Evolutionary conservation across 768 basidiomycete genomes (phyloP), one percentile per base, ranked within the genome.

Genomic region (Mycena indigotica): DNA sequence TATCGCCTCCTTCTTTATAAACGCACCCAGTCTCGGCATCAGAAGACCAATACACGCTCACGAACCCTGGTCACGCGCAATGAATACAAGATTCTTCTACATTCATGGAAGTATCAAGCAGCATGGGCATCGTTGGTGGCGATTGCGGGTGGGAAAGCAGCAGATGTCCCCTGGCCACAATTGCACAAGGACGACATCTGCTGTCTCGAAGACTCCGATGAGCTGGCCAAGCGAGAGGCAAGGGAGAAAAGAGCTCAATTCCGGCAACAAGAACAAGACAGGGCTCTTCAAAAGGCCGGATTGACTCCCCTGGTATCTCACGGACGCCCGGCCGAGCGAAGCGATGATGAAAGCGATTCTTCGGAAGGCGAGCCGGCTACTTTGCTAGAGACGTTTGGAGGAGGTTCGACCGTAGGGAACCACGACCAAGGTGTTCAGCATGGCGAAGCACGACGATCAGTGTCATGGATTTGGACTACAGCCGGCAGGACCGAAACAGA

Each of bases 11-110:
- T n/a, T n/a, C n/a, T n/a, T n/a, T n/a, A n/a, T n/a, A n/a, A n/a
- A n/a, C n/a, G n/a, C n/a, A n/a, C n/a, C n/a, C n/a, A n/a, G n/a
- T n/a, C 40, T 71, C 5, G 44, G 45, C 10, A 67, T 62, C 58
- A 66, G 66, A 28, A 60, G 63, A 61, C 62, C 16, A 67, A 72
- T 32, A 48, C 69, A 5, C 62, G 64, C 0, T 58, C 67, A 5
- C 71, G 71, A 38, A 21, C 60, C 6, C 50, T 64, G 2, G 61
- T 63, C 19, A 70, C 69, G 1, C 38, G 49, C n/a, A n/a, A n/a
- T n/a, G n/a, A n/a, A n/a, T n/a, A n/a, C n/a, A n/a, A n/a, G n/a
- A n/a, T n/a, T n/a, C 17, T 1, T 28, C 4, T 25, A 29, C 1
- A 12, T 19, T 56, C 55, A 4, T 26, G 38, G n/a, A 56, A 56